Conservation (phyloP, 1,139 yeast genomes). For the Suhomyces taliae region DNA sequence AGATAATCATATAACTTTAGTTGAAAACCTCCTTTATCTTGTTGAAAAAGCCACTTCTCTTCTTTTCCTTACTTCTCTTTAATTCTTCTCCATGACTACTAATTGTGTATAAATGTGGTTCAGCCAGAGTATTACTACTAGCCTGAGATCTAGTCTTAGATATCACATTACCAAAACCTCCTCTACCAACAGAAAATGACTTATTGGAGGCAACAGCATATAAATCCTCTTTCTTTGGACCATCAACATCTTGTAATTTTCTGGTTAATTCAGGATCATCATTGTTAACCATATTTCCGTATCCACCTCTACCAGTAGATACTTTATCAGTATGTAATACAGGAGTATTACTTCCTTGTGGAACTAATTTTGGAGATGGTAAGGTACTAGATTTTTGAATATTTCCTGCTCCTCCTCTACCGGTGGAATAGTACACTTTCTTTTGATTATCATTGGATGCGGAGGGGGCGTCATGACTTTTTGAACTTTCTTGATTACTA, state of each 20-base stretch:
- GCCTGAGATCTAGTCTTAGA: constrained; percentile 18
- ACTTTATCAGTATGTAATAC: constrained; percentile 55
- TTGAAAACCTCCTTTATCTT: constrained; percentile 34
- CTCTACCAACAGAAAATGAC: constrained; percentile 47
- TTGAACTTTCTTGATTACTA: constrained; percentile 7
- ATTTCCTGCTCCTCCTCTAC: constrained; percentile 83
- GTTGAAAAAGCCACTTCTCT: constrained; percentile 28
- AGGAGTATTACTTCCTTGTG: constrained; percentile 68
- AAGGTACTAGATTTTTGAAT: constrained; percentile 46
- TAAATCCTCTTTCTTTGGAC: constrained; percentile 27
- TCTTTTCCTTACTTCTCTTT: constrained; percentile 15
- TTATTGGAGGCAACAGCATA: constrained; percentile 39
- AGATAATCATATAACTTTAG: constrained; percentile 1
- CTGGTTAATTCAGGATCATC: constrained; percentile 62
- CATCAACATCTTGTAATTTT: constrained; percentile 69
- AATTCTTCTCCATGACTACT: constrained; percentile 16
- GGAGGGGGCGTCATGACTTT: constrained; percentile 7
- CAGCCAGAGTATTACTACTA: constrained; percentile 7
- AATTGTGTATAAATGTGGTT: constrained; percentile 17
- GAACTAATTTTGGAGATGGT: constrained; percentile 55
- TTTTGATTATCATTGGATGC: constrained; percentile 22
- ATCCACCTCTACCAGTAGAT: constrained; percentile 82
- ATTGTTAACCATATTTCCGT: constrained; percentile 73
- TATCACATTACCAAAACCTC: constrained; percentile 52
- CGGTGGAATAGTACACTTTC: constrained; percentile 56